Conservation (phyloP, 225 moss, liverwort and hornwort species). For the Thuidium tamariscinum region DNA sequence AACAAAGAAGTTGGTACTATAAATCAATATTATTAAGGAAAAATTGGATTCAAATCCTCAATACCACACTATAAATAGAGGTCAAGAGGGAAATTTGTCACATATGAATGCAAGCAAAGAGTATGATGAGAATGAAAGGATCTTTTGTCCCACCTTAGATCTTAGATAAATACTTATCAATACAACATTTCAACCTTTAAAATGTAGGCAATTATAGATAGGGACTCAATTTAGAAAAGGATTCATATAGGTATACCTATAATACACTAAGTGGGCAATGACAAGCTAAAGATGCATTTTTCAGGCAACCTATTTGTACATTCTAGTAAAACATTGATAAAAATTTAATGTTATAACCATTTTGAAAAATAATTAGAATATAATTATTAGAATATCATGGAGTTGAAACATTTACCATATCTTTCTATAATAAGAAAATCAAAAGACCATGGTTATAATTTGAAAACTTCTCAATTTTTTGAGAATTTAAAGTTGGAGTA, state of each 20-base stretch:
- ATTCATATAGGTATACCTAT: background rate
- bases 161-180: background rate
- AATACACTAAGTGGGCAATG: background rate
- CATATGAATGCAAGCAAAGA: background rate
- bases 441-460: background rate
- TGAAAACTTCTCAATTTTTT: background rate
- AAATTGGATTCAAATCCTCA: background rate
- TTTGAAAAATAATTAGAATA: background rate
- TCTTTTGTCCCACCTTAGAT: background rate
- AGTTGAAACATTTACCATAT: background rate
- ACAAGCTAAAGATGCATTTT: background rate
- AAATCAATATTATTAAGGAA: background rate
- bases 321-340: background rate
- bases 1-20: background rate
- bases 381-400: background rate
- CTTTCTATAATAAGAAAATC: background rate
- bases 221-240: background rate
- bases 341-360: background rate
- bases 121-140: background rate
- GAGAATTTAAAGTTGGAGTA: background rate
- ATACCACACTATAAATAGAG: fast-evolving
- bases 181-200: background rate
- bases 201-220: background rate
- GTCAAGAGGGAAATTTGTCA: background rate
- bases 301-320: background rate